These are phyloP conservation scores for Flaveria robusta DNA, from an alignment of 129 eudicot genomes.

Conservation along the genomic window DNA sequence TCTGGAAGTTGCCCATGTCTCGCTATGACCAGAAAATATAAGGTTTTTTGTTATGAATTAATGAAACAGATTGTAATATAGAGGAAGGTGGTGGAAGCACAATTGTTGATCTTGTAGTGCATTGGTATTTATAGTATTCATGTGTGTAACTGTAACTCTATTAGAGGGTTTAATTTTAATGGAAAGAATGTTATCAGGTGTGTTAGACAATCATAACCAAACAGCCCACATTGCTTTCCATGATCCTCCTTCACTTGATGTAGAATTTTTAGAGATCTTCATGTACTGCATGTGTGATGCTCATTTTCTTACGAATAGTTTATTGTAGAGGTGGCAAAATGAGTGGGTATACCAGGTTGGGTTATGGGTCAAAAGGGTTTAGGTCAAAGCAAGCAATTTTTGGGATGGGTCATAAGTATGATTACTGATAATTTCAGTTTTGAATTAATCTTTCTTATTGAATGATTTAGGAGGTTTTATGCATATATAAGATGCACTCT, in stretches of 20 bases:
- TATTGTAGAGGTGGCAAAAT: neutral
- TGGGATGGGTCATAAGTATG: neutral
- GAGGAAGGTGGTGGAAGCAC: constrained; percentile 15
- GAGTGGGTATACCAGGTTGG: neutral
- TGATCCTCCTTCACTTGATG: constrained; percentile 23
- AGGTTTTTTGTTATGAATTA: constrained; percentile 3
- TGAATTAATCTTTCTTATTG: neutral
- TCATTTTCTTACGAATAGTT: constrained; percentile 8
- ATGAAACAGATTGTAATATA: neutral
- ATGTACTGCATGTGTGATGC: constrained; percentile 20
- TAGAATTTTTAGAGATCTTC: constrained; percentile 10
- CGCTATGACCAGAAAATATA: constrained; percentile 2
- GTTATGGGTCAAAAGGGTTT: neutral
- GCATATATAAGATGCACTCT: neutral
- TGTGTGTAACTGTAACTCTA: constrained; percentile 20
- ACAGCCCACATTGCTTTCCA: constrained; percentile 13
- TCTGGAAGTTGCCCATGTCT: constrained; percentile 40
- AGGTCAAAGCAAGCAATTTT: neutral
- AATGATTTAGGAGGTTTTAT: neutral
- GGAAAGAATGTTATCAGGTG: constrained; percentile 14
- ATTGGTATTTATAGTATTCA: constrained; percentile 41
- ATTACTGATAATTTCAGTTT: neutral
- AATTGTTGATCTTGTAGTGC: constrained; percentile 23
- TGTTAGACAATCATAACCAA: constrained; percentile 20
- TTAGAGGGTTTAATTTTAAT: constrained; percentile 11